Conservation (phyloP, 2,329 filamentous ascomycete species). For the Botrytis porri region DNA sequence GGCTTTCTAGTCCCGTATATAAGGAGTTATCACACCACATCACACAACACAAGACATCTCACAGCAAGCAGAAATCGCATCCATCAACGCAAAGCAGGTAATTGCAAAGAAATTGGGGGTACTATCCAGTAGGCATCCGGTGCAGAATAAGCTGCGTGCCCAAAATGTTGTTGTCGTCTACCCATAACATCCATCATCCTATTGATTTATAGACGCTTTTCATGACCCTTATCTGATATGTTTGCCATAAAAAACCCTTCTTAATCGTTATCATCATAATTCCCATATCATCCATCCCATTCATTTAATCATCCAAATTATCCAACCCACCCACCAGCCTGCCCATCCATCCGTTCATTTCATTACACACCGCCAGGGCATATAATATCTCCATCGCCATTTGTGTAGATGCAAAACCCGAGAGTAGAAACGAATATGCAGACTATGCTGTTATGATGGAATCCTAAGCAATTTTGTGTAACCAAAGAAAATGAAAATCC, state of each 20-base stretch:
- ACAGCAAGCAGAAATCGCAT: no score
- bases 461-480: background rate
- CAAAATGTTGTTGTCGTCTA: background rate
- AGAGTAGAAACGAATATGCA: background rate
- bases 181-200: background rate
- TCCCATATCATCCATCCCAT: background rate
- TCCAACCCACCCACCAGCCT: background rate
- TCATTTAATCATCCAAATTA: background rate
- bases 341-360: background rate
- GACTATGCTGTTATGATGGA: background rate
- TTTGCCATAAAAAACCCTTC: background rate
- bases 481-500: background rate
- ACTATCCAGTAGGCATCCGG: constrained; percentile 13
- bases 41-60: background rate
- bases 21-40: background rate
- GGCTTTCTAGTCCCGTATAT: background rate
- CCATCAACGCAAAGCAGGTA: background rate
- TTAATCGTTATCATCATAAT: background rate
- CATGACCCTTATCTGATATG: background rate
- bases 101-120: constrained; percentile 3
- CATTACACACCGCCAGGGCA: constrained; percentile 16
- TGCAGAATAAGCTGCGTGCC: constrained; percentile 10
- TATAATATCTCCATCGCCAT: background rate
- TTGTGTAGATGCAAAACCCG: background rate
- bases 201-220: background rate